phyloP scores from a whole-genome alignment of 345 rosid genomes.

The Boechera divaricarpa region DNA sequence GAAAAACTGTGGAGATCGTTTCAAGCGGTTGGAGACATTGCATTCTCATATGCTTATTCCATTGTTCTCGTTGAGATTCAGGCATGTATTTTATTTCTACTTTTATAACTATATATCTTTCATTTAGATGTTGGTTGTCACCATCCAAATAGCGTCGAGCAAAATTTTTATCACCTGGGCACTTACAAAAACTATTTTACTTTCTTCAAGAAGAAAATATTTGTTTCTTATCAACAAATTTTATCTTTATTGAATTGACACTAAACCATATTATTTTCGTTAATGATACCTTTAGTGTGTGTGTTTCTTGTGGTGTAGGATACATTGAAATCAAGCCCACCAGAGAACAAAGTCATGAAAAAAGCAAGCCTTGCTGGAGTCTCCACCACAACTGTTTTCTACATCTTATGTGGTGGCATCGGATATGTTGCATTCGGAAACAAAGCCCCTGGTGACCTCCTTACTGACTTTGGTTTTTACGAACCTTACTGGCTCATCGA shows the following conservation, averaged over 20 bases:
- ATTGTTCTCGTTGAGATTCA: slow-evolving; percentile 84
- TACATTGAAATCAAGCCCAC: slow-evolving; percentile 68
- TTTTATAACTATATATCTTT: background rate
- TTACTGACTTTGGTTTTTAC: slow-evolving; percentile 86
- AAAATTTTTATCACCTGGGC: background rate
- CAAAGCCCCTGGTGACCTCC: slow-evolving; percentile 83
- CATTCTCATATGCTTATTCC: slow-evolving; percentile 81
- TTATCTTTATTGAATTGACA: background rate
- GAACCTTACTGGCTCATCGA: slow-evolving; percentile 90
- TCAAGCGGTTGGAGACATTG: slow-evolving; percentile 83
- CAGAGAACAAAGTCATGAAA: slow-evolving; percentile 77
- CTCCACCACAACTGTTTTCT: slow-evolving; percentile 69
- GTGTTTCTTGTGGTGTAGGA: slow-evolving; percentile 47
- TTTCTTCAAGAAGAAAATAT: background rate
- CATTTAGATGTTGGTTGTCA: background rate
- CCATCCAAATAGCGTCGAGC: background rate
- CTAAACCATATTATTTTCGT: background rate
- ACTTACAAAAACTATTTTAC: background rate
- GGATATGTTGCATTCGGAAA: slow-evolving; percentile 96
- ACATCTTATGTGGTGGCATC: slow-evolving; percentile 68
- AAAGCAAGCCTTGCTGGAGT: slow-evolving; percentile 51
- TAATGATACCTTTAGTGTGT: background rate
- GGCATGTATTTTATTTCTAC: slow-evolving; percentile 45
- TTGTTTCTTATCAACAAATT: background rate
- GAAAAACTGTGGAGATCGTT: slow-evolving; percentile 77